Evolutionary conservation across 306 rosid species (phyloP).

Genomic region (Mimosa bimucronata): DNA sequence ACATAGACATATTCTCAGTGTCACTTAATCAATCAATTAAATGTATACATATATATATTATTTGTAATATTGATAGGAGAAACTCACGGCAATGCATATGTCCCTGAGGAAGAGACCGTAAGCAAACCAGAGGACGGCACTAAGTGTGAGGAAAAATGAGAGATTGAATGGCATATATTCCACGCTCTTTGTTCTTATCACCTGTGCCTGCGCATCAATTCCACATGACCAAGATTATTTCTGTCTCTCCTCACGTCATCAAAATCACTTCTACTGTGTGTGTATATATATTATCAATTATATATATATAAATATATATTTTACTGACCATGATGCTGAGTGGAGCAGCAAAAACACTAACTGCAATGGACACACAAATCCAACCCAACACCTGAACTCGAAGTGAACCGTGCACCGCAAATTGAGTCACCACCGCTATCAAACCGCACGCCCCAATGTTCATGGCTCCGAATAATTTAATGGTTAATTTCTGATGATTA

Average conservation of each 20-base stretch:
- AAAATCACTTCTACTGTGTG: not conserved
- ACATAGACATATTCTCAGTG: not conserved
- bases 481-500: constrained; percentile 51
- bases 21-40: not conserved
- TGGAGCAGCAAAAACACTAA: constrained; percentile 83
- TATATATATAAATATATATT: too few relatives aligned
- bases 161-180: constrained; percentile 82
- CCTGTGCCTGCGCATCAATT: constrained; percentile 59
- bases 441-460: constrained; percentile 56
- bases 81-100: constrained; percentile 78
- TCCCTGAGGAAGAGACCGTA: constrained; percentile 76
- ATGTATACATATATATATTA: not conserved
- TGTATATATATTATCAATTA: not conserved
- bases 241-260: not conserved
- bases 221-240: not conserved
- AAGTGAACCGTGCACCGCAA: constrained; percentile 36
- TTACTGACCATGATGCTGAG: constrained; percentile 78
- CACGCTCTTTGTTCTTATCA: constrained; percentile 74
- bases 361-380: constrained; percentile 70
- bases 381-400: constrained; percentile 73
- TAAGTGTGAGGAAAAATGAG: constrained; percentile 79
- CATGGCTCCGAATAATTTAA: constrained; percentile 60
- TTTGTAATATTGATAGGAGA: too few relatives aligned
- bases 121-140: constrained; percentile 84
- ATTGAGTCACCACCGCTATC: constrained; percentile 55